Evolutionary conservation across 2,329 filamentous ascomycete genomes (phyloP), one percentile per base, ranked within the genome.

Genomic region (Trichophyton rubrum): DNA sequence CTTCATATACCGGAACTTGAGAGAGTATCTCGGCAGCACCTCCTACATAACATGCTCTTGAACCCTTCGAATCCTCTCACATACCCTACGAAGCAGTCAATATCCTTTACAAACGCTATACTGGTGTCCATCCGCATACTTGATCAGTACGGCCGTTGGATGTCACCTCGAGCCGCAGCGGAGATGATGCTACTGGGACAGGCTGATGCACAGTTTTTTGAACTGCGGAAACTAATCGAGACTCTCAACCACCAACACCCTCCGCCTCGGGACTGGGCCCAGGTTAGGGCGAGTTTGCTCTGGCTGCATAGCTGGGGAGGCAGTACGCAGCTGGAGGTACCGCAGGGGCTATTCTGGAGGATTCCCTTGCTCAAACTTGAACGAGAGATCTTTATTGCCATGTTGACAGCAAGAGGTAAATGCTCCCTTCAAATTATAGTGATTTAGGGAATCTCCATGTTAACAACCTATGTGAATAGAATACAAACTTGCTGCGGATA

Each of bases 241-340:
- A 72, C 73, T 1, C 71, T 81, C 24, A 65, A 72, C 11, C 73
- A 72, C 8, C 70, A 77, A 24, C 74, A 75, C 56, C 22, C 71
- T 49, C 73, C 78, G 59, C 75, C 75, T 11, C 72, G 77, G 33
- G 71, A 77, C 59, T 84, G 81, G 82, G 68, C 65, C 40, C 68
- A 68, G 7, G 74, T 78, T 20, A 75, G 82, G 57, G 68, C 73
- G 6, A 78, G 79, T 64, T 65, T 86, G 11, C 71, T 84, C 6
- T 86, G 83, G 83, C 74, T 86, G 5, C 82, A 80, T 72, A 77
- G 79, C 64, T 86, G 84, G 84, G 79, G 78, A 24, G 72, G 74
- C 41, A 41, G 68, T 73, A 53, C 64, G 60, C 15, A 61, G 62
- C 17, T 59, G 64, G 4, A 58, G 64, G 13, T 69, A 38, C 77